A percentile compares a stretch with the other conserved stretches of the same genome.
Conservation (phyloP, 2,329 filamentous ascomycete genomes). For the Metarhizium anisopliae region DNA sequence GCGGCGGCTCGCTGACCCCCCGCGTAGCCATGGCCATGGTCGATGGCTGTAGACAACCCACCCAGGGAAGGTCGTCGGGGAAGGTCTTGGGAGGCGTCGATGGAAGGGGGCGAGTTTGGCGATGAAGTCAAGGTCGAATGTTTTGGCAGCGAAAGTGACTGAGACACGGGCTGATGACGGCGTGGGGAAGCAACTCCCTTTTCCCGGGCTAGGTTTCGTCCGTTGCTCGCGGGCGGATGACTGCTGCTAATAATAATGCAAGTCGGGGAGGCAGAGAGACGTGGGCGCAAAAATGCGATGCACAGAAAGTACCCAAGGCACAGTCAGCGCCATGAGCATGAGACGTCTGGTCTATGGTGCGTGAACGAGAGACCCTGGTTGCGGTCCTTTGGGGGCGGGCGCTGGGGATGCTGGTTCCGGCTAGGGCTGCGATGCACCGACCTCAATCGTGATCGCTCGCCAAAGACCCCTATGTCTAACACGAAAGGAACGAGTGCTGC, state of each 20-base stretch:
- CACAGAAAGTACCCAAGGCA: neutral
- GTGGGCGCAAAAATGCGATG: neutral
- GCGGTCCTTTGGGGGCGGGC: neutral
- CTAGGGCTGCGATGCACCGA: too few relatives aligned
- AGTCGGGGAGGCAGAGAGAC: neutral
- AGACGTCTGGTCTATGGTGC: too few relatives aligned
- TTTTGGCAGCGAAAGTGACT: neutral
- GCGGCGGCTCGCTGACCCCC: slow-evolving; percentile 23
- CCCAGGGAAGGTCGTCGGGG: slow-evolving; percentile 2
- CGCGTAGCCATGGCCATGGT: slow-evolving; percentile 33
- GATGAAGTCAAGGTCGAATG: neutral
- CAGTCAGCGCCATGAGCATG: neutral
- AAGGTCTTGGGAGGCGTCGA: neutral
- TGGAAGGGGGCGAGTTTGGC: neutral
- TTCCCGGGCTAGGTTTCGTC: neutral
- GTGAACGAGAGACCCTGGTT: neutral
- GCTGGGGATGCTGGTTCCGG: neutral
- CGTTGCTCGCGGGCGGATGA: neutral
- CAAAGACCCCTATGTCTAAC: too few relatives aligned
- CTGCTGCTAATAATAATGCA: neutral
- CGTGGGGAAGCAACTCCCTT: neutral
- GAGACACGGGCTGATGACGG: neutral
- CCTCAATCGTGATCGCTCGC: too few relatives aligned
- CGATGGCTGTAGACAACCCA: slow-evolving; percentile 2
- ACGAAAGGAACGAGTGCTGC: neutral